These are phyloP conservation scores for Aureobasidium sp. DNA, from an alignment of 2,329 filamentous ascomycete genomes.

Conservation along the genomic window DNA sequence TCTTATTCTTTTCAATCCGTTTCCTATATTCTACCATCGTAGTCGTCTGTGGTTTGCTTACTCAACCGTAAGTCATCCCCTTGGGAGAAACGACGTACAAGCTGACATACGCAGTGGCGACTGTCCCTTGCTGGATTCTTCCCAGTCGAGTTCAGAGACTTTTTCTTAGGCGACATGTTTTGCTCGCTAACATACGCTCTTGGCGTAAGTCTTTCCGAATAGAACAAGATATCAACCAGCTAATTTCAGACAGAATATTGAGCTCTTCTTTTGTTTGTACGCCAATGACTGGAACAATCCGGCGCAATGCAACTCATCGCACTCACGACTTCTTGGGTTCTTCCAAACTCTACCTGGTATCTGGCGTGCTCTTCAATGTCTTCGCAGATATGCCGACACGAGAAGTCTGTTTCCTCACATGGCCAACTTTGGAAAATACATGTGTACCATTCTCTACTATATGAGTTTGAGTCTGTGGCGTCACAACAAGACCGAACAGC, in stretches of 20 bases:
- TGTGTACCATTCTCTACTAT: constrained; percentile 72
- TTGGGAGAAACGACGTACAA: not conserved
- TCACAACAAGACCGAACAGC: constrained; percentile 50
- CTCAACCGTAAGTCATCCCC: constrained; percentile 59
- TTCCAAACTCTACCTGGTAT: constrained; percentile 75
- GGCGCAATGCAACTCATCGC: constrained; percentile 70
- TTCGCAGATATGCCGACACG: constrained; percentile 83
- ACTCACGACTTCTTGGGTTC: constrained; percentile 80
- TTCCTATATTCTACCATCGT: constrained; percentile 63
- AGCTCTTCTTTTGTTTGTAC: constrained; percentile 92
- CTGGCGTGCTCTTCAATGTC: constrained; percentile 83
- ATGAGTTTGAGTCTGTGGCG: constrained; percentile 76
- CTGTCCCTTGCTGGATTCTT: constrained; percentile 78
- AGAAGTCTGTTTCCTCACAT: constrained; percentile 84
- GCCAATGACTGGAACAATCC: constrained; percentile 68
- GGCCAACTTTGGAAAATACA: constrained; percentile 87
- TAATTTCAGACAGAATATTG: constrained; percentile 57
- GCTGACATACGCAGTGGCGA: constrained; percentile 50
- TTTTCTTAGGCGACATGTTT: constrained; percentile 96
- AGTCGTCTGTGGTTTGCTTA: constrained; percentile 81
- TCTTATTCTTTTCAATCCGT: constrained; percentile 61
- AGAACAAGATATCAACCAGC: not conserved
- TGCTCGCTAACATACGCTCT: constrained; percentile 89
- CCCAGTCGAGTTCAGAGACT: constrained; percentile 92
- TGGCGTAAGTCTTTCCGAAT: constrained; percentile 34